These are phyloP conservation scores for Saccharomycopsis hybrid DNA, from an alignment of 1,139 yeast species.

Conservation along the genomic window DNA sequence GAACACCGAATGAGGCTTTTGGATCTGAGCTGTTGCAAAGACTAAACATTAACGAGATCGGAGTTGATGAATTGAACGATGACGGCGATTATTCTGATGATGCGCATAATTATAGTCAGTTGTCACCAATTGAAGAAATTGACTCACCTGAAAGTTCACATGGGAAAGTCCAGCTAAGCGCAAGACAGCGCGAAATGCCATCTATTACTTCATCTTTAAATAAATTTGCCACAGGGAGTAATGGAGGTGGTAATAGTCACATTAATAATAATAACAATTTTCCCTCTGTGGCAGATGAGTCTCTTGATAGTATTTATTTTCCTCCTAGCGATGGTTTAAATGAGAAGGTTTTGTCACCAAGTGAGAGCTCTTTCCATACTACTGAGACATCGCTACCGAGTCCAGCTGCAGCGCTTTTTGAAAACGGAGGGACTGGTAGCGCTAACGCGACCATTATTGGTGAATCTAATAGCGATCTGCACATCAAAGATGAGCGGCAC, in stretches of 20 bases:
- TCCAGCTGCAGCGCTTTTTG: slow-evolving; percentile 7
- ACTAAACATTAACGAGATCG: too few species aligned
- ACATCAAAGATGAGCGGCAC: too few species aligned
- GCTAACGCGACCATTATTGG: too few species aligned
- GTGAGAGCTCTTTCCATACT: slow-evolving; percentile 8
- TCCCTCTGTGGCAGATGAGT: too few species aligned
- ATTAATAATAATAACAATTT: neutral
- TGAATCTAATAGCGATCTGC: too few species aligned
- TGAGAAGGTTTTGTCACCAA: neutral
- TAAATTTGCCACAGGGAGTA: neutral
- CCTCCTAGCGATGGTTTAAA: neutral
- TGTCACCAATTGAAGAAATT: slow-evolving; percentile 19
- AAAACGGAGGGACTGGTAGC: too few species aligned
- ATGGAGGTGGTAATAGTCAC: neutral
- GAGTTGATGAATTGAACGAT: too few species aligned
- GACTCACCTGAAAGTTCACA: slow-evolving; percentile 14
- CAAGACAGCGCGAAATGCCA: slow-evolving; percentile 3
- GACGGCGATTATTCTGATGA: too few species aligned
- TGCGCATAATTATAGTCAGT: too few species aligned
- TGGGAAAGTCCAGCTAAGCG: neutral
- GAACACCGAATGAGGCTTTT: too few species aligned
- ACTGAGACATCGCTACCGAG: slow-evolving; percentile 16
- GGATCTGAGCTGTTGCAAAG: too few species aligned
- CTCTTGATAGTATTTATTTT: too few species aligned
- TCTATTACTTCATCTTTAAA: slow-evolving; percentile 3